Conservation (phyloP, 768 basidiomycete genomes). For the Lyophyllum semitale region DNA sequence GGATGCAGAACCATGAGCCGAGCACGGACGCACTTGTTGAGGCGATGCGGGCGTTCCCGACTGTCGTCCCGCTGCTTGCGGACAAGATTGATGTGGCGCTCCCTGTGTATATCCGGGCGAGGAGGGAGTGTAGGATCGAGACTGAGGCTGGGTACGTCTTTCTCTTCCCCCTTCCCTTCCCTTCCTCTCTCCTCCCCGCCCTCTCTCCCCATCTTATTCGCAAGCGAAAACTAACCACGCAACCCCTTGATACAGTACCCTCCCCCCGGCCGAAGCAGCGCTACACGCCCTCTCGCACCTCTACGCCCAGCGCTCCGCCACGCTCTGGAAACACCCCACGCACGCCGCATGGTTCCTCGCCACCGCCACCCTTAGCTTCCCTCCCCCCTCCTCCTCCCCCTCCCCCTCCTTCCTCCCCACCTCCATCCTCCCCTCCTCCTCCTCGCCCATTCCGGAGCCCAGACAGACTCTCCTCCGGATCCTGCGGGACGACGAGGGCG, state of each 20-base stretch:
- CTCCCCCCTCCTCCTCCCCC: conserved; percentile 22
- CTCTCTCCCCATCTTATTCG: conserved; percentile 36
- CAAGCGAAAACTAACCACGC: no score
- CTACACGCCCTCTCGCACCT: conserved; percentile 86
- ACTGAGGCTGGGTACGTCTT: conserved; percentile 60
- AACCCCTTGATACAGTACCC: conserved; percentile 33
- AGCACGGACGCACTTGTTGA: conserved; percentile 72
- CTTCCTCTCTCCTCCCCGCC: no score
- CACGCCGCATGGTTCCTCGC: conserved; percentile 68
- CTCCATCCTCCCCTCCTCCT: no score
- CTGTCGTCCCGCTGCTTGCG: conserved; percentile 77
- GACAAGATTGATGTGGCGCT: conserved; percentile 81
- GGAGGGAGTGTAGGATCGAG: conserved; percentile 68
- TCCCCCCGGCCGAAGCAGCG: conserved; percentile 43
- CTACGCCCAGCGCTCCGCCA: conserved; percentile 76
- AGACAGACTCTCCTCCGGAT: no score
- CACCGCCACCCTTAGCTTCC: conserved; percentile 50
- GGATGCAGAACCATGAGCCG: conserved; percentile 55
- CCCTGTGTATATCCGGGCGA: conserved; percentile 54
- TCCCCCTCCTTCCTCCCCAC: conserved; percentile 33
- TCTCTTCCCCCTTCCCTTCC: background rate
- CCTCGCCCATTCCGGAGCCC: no score
- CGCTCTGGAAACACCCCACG: conserved; percentile 80
- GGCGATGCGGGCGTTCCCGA: conserved; percentile 79
- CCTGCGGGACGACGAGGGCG: no score